These are phyloP conservation scores for maize (Zea mays) DNA, from an alignment of 176 grass and related monocot species.

Conservation along the genomic window Zm-B73-REFERENCE-NAM-5.0 NC_050098.1:30631001-30631500, in stretches of 20 bases:
- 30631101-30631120: neutral
- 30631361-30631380: too few species aligned
- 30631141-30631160: neutral
- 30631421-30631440: too few species aligned
- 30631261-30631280: too few species aligned
- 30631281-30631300: too few species aligned
- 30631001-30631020: constrained; percentile 21
- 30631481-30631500: too few species aligned
- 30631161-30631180: neutral
- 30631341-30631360: too few species aligned
- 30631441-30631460: too few species aligned
- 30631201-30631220: constrained; percentile 1
- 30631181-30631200: constrained; percentile 5
- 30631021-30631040: neutral
- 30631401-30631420: too few species aligned
- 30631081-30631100: neutral
- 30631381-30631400: too few species aligned
- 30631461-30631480: too few species aligned
- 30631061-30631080: neutral
- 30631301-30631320: too few species aligned
- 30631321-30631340: too few species aligned
- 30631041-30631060: neutral
- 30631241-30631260: neutral
- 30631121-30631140: neutral
- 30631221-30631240: neutral